These are phyloP conservation scores for Melaleuca quinquenervia DNA, from an alignment of 345 rosid genomes.

Conservation along the genomic window DNA sequence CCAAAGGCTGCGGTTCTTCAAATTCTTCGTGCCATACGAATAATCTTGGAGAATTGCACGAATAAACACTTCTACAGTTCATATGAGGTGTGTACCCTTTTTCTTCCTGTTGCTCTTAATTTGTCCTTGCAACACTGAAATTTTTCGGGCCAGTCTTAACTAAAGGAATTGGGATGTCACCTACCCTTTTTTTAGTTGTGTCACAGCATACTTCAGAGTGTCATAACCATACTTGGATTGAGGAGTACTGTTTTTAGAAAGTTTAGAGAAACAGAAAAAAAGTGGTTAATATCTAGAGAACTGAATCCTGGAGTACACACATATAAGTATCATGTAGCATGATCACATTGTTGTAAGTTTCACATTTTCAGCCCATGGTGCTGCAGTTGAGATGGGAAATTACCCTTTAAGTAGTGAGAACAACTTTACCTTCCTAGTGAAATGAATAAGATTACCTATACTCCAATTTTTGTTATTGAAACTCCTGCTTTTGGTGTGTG, in stretches of 20 bases:
- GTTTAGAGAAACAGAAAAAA: not conserved
- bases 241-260: not conserved
- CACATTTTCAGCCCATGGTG: not conserved
- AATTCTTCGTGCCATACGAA: conserved; percentile 82
- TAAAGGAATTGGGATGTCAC: not conserved
- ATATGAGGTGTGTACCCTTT: conserved; percentile 56
- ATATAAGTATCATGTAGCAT: not conserved
- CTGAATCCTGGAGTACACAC: not conserved
- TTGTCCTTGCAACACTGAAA: not conserved
- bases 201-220: not conserved
- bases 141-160: not conserved
- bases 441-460: not conserved
- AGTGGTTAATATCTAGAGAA: not conserved
- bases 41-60: conserved; percentile 89
- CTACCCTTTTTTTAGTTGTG: not conserved
- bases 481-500: conserved; percentile 9
- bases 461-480: not conserved
- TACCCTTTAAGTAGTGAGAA: not conserved
- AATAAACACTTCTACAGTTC: conserved; percentile 86
- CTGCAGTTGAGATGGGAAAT: not conserved
- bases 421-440: not conserved
- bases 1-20: conserved; percentile 89
- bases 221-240: not conserved
- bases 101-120: not conserved
- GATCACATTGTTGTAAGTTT: not conserved